Evolutionary conservation across 306 rosid species (phyloP).

Genomic region (Trichosanthes cucumerina): DNA sequence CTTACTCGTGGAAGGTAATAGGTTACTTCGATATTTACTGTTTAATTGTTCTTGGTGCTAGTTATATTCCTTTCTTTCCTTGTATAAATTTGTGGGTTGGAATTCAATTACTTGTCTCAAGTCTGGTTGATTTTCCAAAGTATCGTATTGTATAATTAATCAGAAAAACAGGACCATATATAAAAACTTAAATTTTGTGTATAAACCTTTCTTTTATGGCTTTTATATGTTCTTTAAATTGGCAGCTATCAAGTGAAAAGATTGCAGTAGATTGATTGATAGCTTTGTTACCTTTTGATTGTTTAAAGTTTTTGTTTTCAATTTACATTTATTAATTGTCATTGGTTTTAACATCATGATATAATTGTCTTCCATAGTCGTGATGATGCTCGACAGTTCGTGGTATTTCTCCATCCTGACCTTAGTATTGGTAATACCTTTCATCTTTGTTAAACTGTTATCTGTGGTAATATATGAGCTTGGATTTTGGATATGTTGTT

Average conservation of each 20-base stretch:
- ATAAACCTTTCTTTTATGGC: neutral
- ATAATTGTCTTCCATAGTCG: conserved; percentile 49
- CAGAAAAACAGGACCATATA: neutral
- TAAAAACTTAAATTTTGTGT: neutral
- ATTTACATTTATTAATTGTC: neutral
- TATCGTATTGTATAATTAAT: neutral
- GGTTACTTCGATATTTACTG: no score
- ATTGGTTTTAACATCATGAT: conserved; percentile 5
- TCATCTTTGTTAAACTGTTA: no score
- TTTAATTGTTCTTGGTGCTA: no score
- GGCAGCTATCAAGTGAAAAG: neutral
- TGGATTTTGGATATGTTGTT: no score
- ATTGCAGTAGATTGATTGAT: neutral
- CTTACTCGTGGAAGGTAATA: no score
- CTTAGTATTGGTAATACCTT: conserved; percentile 98
- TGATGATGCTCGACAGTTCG: conserved; percentile 90
- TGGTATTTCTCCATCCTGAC: conserved; percentile 98
- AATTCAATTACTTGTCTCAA: neutral
- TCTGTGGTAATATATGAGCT: no score
- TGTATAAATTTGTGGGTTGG: no score
- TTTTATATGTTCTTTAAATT: neutral
- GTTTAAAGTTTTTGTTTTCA: neutral
- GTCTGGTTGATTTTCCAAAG: neutral
- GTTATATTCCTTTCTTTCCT: no score
- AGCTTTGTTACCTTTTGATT: neutral